These are phyloP conservation scores for Colletotrichum sp. DNA, from an alignment of 2,329 filamentous ascomycete species.

Conservation along the genomic window DNA sequence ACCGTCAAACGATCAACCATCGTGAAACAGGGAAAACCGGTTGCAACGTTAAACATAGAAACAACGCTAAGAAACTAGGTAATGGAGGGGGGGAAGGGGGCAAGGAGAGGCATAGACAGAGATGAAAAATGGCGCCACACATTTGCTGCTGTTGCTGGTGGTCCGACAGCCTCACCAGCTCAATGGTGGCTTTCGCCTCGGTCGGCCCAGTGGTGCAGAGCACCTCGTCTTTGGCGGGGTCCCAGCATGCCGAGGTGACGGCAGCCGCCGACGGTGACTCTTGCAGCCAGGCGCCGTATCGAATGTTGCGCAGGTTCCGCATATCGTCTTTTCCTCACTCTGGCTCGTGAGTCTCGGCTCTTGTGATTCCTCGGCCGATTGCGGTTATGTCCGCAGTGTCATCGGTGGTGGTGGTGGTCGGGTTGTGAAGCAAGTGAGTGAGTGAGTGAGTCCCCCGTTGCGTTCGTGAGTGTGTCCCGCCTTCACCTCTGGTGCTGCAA, in stretches of 20 bases:
- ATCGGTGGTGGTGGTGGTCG: neutral
- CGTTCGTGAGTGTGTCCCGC: neutral
- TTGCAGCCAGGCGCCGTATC: slow-evolving; percentile 62
- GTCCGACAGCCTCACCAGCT: slow-evolving; percentile 65
- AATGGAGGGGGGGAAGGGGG: neutral
- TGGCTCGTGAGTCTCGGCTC: neutral
- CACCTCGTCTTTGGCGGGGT: slow-evolving; percentile 76
- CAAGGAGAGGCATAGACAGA: neutral
- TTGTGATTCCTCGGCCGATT: neutral
- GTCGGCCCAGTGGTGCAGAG: slow-evolving; percentile 87
- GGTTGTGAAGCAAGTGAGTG: neutral
- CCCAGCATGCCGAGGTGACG: slow-evolving; percentile 79
- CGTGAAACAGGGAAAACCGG: neutral
- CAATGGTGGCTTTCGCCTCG: slow-evolving; percentile 71
- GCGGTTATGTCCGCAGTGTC: neutral
- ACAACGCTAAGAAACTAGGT: neutral
- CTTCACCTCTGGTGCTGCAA: neutral
- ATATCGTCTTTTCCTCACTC: slow-evolving; percentile 50
- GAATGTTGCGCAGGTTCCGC: slow-evolving; percentile 86
- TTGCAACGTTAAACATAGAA: neutral
- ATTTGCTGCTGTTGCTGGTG: slow-evolving; percentile 38
- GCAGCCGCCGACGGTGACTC: neutral
- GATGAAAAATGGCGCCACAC: slow-evolving; percentile 37
- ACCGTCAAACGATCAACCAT: neutral
- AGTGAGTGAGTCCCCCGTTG: slow-evolving; percentile 13